Percentiles rank a stretch among this genome's conserved stretches.
phyloP scores from a whole-genome alignment of 768 basidiomycete species.

The Tricholoma matsutake region DNA sequence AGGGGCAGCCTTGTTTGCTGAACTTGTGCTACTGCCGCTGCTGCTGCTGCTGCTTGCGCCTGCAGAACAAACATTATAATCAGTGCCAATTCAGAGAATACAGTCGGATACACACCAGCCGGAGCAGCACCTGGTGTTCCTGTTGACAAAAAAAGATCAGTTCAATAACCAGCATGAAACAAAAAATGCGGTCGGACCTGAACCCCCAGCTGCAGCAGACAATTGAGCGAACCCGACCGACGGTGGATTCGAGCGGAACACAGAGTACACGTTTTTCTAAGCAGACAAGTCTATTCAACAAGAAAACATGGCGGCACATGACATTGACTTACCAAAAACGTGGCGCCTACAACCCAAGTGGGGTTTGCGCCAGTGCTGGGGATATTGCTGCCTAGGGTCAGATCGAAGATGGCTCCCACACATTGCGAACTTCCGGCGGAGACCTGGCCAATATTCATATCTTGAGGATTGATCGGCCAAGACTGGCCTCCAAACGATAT shows the following conservation, averaged over 20 bases:
- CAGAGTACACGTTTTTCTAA: slow-evolving; percentile 55
- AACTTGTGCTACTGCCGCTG: neutral
- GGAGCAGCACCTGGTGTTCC: slow-evolving; percentile 11
- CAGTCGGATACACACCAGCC: neutral
- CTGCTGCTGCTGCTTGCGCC: neutral
- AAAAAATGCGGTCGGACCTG: slow-evolving; percentile 25
- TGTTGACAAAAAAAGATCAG: neutral
- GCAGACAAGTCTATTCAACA: neutral
- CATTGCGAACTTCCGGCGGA: slow-evolving; percentile 35
- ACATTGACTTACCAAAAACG: slow-evolving; percentile 54
- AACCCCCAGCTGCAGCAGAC: slow-evolving; percentile 38
- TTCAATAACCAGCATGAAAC: neutral
- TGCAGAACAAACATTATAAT: neutral
- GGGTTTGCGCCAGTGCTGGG: slow-evolving; percentile 39
- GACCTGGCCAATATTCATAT: slow-evolving; percentile 76
- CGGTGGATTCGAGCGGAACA: slow-evolving; percentile 42
- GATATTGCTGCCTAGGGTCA: slow-evolving; percentile 48
- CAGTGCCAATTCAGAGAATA: neutral
- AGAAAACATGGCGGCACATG: neutral
- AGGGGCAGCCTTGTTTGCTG: neutral
- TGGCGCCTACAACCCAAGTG: slow-evolving; percentile 67
- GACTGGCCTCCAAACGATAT: slow-evolving; percentile 74
- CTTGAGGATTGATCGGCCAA: slow-evolving; percentile 72
- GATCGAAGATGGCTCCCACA: slow-evolving; percentile 69
- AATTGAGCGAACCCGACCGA: slow-evolving; percentile 52